A percentile compares a stretch with the other conserved stretches of the same genome.
Evolutionary conservation across 2,329 filamentous ascomycete species (phyloP).

Genomic region (Colletotrichum siamense): DNA sequence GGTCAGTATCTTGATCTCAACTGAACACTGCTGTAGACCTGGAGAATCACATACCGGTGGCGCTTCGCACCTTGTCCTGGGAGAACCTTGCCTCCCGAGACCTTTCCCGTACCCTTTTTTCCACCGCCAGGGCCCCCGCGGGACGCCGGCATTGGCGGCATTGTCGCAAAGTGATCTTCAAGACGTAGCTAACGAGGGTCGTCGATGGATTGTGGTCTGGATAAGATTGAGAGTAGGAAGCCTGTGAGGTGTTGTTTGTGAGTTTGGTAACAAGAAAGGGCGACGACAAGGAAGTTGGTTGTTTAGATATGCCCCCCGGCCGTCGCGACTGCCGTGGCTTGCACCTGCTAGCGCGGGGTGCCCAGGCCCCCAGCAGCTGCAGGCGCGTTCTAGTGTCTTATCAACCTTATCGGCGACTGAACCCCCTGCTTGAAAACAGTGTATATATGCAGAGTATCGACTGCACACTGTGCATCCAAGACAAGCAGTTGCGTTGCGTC

Average conservation of each 20-base stretch:
- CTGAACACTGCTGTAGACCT: background rate
- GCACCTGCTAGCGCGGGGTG: background rate
- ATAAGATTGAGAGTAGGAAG: background rate
- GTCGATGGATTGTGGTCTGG: background rate
- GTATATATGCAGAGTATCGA: background rate
- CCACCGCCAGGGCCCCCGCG: slow-evolving; percentile 34
- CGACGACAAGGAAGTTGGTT: background rate
- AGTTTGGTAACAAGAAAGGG: background rate
- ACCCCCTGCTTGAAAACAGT: background rate
- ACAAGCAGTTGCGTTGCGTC: background rate
- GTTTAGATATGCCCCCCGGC: background rate
- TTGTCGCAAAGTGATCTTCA: slow-evolving; percentile 26
- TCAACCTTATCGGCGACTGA: background rate
- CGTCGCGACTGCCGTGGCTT: background rate
- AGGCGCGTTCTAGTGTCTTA: background rate
- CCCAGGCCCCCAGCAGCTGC: background rate
- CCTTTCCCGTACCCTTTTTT: slow-evolving; percentile 18
- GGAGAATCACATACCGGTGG: slow-evolving; percentile 26
- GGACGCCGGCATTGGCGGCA: slow-evolving; percentile 23
- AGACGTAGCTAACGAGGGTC: background rate
- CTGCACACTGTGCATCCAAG: background rate
- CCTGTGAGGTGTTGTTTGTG: background rate
- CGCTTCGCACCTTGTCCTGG: slow-evolving; percentile 28
- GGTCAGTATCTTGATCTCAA: background rate
- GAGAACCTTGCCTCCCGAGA: slow-evolving; percentile 11